Conservation (phyloP, 2,329 filamentous ascomycete species). For the Aureobasidium sp. region DNA sequence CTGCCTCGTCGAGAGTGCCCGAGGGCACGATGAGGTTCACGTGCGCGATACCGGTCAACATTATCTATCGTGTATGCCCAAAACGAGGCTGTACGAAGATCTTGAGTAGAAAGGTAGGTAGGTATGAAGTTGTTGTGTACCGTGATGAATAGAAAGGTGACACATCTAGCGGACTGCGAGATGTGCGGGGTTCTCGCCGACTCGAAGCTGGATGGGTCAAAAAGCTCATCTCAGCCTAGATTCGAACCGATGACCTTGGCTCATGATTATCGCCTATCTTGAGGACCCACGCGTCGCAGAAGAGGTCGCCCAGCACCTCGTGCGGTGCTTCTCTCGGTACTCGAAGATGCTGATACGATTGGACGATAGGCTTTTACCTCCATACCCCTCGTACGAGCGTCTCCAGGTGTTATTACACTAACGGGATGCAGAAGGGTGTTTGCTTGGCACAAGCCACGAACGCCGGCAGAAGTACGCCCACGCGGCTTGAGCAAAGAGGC, state of each 20-base stretch:
- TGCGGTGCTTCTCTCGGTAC: not conserved
- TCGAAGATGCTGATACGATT: not conserved
- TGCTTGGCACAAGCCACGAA: not conserved
- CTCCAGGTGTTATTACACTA: not conserved
- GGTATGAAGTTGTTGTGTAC: not conserved
- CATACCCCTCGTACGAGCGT: not conserved
- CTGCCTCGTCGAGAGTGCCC: conserved; percentile 46
- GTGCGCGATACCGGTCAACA: conserved; percentile 51
- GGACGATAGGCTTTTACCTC: not conserved
- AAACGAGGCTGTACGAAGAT: not conserved
- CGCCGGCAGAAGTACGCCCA: not conserved
- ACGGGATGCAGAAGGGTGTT: not conserved
- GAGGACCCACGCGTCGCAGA: not conserved
- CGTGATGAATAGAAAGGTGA: not conserved
- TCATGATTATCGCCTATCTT: not conserved
- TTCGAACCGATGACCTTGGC: not conserved
- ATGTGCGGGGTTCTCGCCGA: not conserved
- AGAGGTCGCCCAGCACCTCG: not conserved
- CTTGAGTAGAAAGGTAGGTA: not conserved
- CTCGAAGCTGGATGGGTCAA: not conserved
- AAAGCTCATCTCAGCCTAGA: not conserved
- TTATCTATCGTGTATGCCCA: not conserved
- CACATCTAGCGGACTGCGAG: not conserved
- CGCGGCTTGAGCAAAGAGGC: not conserved
- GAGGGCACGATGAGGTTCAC: conserved; percentile 53